phyloP scores from a whole-genome alignment of 768 basidiomycete genomes.

The Pleurotus sapidus region DNA sequence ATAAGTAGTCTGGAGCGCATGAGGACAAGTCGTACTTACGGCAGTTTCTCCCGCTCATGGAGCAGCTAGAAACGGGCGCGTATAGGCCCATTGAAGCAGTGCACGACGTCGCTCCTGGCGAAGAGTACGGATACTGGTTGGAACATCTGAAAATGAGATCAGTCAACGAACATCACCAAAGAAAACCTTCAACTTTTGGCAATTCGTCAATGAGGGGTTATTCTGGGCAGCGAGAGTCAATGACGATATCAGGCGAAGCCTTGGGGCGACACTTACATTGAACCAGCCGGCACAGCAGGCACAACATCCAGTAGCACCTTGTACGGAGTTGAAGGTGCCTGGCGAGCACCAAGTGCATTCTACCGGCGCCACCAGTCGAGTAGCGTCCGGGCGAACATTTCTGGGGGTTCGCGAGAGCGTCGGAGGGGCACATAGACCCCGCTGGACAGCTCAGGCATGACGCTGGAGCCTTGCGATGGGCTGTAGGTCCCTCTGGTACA shows the following conservation, averaged over 20 bases:
- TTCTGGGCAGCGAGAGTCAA: not conserved
- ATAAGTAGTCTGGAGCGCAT: not conserved
- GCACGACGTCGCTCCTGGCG: conserved; percentile 20
- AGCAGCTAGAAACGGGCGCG: conserved; percentile 12
- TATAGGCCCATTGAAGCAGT: conserved; percentile 15
- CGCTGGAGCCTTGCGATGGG: conserved; percentile 5
- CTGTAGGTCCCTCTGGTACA: conserved; percentile 17
- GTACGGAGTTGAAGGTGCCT: conserved; percentile 23
- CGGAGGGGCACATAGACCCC: conserved; percentile 19
- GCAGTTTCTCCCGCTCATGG: conserved; percentile 14
- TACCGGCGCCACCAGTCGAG: conserved; percentile 16
- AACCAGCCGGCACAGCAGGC: conserved; percentile 24
- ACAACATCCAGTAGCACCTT: conserved; percentile 22
- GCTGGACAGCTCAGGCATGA: conserved; percentile 14
- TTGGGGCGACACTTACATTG: conserved; percentile 14
- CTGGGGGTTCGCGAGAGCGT: conserved; percentile 16
- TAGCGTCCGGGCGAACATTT: conserved; percentile 23
- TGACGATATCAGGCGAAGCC: too few relatives aligned
- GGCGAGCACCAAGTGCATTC: conserved; percentile 19
- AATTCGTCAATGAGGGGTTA: conserved; percentile 11
- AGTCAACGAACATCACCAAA: not conserved
- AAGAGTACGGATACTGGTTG: conserved; percentile 20
- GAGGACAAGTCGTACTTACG: conserved; percentile 13
- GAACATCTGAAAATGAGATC: conserved; percentile 16
- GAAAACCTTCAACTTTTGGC: conserved; percentile 15